Base-by-base conservation (phyloP, 139 green algal species). In the Eudorina sp. region DNA sequence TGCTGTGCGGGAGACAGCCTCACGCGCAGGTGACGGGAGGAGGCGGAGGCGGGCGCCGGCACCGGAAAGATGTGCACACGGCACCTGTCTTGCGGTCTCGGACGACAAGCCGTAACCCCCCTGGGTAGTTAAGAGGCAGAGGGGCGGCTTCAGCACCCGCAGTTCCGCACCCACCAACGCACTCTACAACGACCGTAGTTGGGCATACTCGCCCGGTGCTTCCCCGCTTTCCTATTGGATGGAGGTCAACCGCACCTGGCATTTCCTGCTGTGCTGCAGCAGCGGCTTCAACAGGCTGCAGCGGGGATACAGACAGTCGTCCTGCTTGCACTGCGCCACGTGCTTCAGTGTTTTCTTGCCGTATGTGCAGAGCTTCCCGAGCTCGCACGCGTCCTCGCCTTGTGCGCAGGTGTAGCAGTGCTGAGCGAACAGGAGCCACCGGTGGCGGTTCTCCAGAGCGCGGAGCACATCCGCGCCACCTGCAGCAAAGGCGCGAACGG, bases 351-450 rank as follows among this genome's bases (percentile, higher is more conserved):
- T 88, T 31, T 69, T 68, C 36, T 88, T 88, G 45, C 82, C 82
- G 34, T 88, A 88, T 0, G 66, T 80, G 66, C 82, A 88, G 4
- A 88, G 66, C 82, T 88, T 88, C 19, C 82, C 82, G 31, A 88
- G 66, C 34, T 88, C 64, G 66, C 82, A 88, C 25, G 38, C 41
- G 8, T 55, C 64, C 66, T 88, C 82, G 14, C 7, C 11, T 29
- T 13, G 31, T 13, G 48, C 3, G 66, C 82, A 88, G 27, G 82
- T 88, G 82, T 88, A 88, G 64, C 82, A 88, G 48, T 88, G 82
- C 66, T 88, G 82, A 1, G 64, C 66, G 45, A 88, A 88, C 64
- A 88, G 66, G 8, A 88, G 31, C 82, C 82, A 88, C 11, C 82
- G 80, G 31, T 86, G 80, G 0, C 80, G 60, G 58, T 86, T 86